Evolutionary conservation across 176 grass and related monocot species (phyloP), one percentile per base, ranked within the genome.

Genomic region (Carex cristatella): DNA sequence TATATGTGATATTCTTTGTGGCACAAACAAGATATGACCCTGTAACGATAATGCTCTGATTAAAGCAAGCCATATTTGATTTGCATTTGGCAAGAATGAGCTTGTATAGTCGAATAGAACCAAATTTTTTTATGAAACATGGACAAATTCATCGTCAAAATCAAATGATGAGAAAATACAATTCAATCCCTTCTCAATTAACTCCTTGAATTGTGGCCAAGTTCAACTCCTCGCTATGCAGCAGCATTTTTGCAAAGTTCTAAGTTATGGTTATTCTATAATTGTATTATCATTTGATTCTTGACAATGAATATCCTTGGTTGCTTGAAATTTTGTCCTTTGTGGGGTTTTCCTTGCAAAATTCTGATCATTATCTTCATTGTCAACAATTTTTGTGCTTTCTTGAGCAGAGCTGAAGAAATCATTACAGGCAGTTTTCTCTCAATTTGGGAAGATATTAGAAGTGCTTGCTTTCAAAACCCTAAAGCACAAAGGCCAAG

Each of bases 401-500:
- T 88, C 59, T 86, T 80, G 30, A 31, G 18, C 90, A 99, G 96
- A 94, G 72, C 91, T 99, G 79, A 99, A 99, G 88, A 95, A 99
- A 86, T 94, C 96, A 64, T 90, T 99, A 7, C 62, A 81, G 11
- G 96, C 96, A 0, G 91, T 99, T 19, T 99, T 99, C 83, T 92
- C 91, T 85, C 96, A 99, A 87, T 99, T 99, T 84, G 96, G 96
- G 70, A 99, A 99, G 84, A 99, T 95, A 83, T 61, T 95, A 51
- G 96, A 95, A 5, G 88, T 99, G 11, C 93, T 99, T 87, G 96
- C 96, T 81, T 99, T 95, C 82, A 99, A 99, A 89, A 94, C 93
- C 28, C 68, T 95, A 76, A 99, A 95, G 89, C 96, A 99, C 73
- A 99, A 99, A 88, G 96, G 96, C 1, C 96, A 99, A 84, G 93